phyloP scores from a whole-genome alignment of 495 filamentous ascomycete genomes.

The Antarctomyces pellizariae region DNA sequence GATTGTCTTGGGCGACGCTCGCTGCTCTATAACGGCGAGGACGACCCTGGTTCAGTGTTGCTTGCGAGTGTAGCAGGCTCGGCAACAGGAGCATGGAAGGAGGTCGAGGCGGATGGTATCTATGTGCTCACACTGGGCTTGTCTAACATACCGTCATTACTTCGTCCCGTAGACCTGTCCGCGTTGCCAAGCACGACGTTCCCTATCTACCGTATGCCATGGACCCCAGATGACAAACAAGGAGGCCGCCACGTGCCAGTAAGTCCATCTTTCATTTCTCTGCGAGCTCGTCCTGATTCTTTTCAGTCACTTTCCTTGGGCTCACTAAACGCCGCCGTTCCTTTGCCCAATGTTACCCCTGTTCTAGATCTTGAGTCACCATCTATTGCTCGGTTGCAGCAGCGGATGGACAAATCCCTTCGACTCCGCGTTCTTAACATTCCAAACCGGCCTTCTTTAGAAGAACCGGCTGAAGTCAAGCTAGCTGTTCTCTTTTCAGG shows the following conservation, averaged over 20 bases:
- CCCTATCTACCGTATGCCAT: background rate
- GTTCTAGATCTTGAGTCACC: conserved; percentile 22
- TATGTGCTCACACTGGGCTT: conserved; percentile 37
- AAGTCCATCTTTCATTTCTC: too few species aligned
- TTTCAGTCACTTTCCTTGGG: conserved; percentile 4
- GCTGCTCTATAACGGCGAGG: conserved; percentile 30
- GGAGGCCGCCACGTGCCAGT: too few species aligned
- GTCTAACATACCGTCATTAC: too few species aligned
- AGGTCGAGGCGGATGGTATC: conserved; percentile 66
- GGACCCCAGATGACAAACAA: too few species aligned
- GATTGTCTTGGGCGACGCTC: conserved; percentile 78
- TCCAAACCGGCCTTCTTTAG: conserved; percentile 27
- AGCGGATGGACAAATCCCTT: conserved; percentile 39
- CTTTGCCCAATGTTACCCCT: conserved; percentile 5
- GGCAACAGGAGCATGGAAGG: conserved; percentile 32
- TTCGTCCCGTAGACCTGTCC: too few species aligned
- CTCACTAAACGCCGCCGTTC: conserved; percentile 8
- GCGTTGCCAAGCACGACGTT: too few species aligned
- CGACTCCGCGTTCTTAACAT: conserved; percentile 39
- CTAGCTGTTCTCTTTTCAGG: conserved; percentile 84
- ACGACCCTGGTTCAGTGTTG: conserved; percentile 23
- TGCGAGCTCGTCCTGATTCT: too few species aligned
- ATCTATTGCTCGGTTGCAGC: conserved; percentile 30
- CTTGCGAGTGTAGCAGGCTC: conserved; percentile 57
- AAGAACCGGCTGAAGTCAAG: conserved; percentile 18